A percentile compares a stretch with the other conserved stretches of the same genome.
Evolutionary conservation across 768 basidiomycete species (phyloP).

Genomic region (Mycena kentingensis): DNA sequence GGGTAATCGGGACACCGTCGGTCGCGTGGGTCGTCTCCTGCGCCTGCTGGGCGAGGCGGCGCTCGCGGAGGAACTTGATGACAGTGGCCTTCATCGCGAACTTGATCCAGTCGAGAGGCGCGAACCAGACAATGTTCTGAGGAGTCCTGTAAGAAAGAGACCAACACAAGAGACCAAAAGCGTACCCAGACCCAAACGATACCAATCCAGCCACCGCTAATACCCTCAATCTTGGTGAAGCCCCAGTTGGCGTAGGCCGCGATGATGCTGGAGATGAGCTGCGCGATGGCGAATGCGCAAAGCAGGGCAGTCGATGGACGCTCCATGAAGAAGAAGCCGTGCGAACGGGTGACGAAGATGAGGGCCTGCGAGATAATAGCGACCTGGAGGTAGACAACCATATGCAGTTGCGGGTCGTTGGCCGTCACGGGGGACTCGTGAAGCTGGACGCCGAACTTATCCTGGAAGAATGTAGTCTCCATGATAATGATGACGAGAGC

Average conservation of each 20-base stretch:
- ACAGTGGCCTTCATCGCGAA: conserved; percentile 94
- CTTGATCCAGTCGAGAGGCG: conserved; percentile 94
- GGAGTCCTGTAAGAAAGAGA: conserved; percentile 20
- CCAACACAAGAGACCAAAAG: background rate
- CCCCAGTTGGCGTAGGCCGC: conserved; percentile 93
- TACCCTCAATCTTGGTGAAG: conserved; percentile 79
- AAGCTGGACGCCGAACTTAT: conserved; percentile 77
- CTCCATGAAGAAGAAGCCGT: conserved; percentile 97
- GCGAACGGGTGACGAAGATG: conserved; percentile 94
- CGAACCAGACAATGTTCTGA: conserved; percentile 94
- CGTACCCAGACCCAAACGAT: conserved; percentile 96
- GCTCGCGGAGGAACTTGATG: conserved; percentile 80
- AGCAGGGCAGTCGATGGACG: conserved; percentile 88
- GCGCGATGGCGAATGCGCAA: conserved; percentile 88
- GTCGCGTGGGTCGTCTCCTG: conserved; percentile 35
- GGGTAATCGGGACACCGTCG: conserved; percentile 72
- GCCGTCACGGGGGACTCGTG: conserved; percentile 38
- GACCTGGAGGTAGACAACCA: conserved; percentile 93
- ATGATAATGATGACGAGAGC: conserved; percentile 82
- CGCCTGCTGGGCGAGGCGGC: conserved; percentile 48
- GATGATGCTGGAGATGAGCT: conserved; percentile 94
- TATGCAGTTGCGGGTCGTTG: conserved; percentile 80
- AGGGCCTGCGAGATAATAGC: conserved; percentile 99
- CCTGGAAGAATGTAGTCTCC: conserved; percentile 87
- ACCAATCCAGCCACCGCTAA: conserved; percentile 95